Conservation (phyloP, 352 stramenopile species). For the Globisporangium apiculatum region DNA sequence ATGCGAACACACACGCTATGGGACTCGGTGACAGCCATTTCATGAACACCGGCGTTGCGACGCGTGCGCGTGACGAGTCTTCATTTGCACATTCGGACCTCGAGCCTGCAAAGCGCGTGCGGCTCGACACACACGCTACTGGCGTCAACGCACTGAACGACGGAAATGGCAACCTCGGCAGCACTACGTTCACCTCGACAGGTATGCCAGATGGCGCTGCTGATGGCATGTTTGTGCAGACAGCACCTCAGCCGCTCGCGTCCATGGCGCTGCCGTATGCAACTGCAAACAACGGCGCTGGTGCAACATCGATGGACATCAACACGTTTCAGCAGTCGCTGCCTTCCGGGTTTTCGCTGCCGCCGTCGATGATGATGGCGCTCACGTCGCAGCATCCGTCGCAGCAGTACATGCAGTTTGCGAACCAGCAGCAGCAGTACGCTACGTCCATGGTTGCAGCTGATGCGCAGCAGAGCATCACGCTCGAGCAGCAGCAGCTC, state of each 20-base stretch:
- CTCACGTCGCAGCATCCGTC: slow-evolving; percentile 6
- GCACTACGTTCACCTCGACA: not conserved
- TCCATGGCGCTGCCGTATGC: no score
- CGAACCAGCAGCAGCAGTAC: slow-evolving; percentile 23
- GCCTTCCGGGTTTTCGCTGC: slow-evolving; percentile 14
- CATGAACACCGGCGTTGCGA: not conserved
- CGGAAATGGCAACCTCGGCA: slow-evolving; percentile 1
- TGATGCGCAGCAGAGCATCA: no score
- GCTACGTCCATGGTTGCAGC: slow-evolving; percentile 23
- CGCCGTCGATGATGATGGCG: slow-evolving; percentile 19
- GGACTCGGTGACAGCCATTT: not conserved
- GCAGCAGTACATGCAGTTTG: slow-evolving; percentile 26
- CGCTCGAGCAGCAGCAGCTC: no score
- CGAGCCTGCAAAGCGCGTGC: slow-evolving; percentile 3
- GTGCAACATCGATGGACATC: slow-evolving; percentile 9
- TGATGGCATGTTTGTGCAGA: no score
- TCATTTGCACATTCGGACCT: not conserved
- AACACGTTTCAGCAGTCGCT: slow-evolving; percentile 30
- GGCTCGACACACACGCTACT: not conserved
- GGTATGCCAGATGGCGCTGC: not conserved
- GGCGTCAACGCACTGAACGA: not conserved
- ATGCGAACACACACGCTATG: not conserved
- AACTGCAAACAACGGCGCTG: not conserved
- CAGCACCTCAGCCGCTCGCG: no score
- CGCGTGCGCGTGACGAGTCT: slow-evolving; percentile 5